Percentiles rank a stretch among this genome's conserved stretches.
phyloP scores from a whole-genome alignment of 306 rosid species.

The Cucurbita ficifolia region DNA sequence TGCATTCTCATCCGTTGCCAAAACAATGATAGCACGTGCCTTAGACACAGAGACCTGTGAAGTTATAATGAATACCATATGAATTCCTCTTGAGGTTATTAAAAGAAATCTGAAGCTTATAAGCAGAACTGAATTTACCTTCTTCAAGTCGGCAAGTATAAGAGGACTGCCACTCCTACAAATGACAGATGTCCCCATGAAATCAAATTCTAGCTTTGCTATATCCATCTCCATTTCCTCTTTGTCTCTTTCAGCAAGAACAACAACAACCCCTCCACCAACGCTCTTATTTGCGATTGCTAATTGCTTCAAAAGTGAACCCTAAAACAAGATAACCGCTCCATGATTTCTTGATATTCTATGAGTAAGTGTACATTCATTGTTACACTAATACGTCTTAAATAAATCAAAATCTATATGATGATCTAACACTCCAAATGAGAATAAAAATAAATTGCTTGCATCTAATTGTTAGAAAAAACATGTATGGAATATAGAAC shows the following conservation, averaged over 20 bases:
- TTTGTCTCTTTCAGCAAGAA: slow-evolving; percentile 97
- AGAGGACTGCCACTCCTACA: slow-evolving; percentile 99
- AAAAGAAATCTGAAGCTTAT: background rate
- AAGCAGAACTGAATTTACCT: slow-evolving; percentile 25
- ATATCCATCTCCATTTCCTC: slow-evolving; percentile 98
- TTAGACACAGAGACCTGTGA: slow-evolving; percentile 89
- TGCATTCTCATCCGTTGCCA: slow-evolving; percentile 90
- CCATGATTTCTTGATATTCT: slow-evolving; percentile 3
- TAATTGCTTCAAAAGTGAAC: slow-evolving; percentile 92
- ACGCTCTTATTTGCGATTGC: slow-evolving; percentile 91
- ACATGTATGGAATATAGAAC: background rate
- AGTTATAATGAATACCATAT: background rate
- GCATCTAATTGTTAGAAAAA: background rate
- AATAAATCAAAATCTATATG: background rate
- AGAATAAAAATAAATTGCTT: background rate
- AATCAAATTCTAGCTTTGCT: slow-evolving; percentile 85
- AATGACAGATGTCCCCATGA: slow-evolving; percentile 94
- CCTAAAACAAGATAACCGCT: slow-evolving; percentile 32
- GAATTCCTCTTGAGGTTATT: background rate
- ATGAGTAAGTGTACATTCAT: background rate
- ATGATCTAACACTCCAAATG: background rate
- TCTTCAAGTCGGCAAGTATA: slow-evolving; percentile 85
- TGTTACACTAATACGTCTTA: background rate
- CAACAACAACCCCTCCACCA: slow-evolving; percentile 89
- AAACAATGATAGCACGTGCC: slow-evolving; percentile 93